Base-by-base conservation (phyloP, 2,329 filamentous ascomycete genomes). In the Botrytis elliptica region DNA sequence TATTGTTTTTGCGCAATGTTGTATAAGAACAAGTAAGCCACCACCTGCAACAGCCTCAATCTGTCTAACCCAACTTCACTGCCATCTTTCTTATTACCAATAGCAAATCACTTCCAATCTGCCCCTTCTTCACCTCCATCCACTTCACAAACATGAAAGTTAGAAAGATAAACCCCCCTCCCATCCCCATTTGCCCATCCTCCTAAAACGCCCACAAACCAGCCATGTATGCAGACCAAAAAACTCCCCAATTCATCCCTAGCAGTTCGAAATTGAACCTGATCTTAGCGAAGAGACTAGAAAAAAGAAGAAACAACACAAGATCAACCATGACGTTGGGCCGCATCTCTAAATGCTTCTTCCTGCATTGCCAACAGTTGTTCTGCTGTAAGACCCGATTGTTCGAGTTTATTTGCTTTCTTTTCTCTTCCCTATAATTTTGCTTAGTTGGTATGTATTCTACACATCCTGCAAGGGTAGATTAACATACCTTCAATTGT, bases 321-420 rank as follows among this genome's bases (percentile, higher is more conserved):
- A 36, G 3, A 60, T 72, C 49, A 73, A 63, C 80, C 80, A 76
- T 82, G 81, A 69, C 81, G 77, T 71, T 80, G 77, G 44, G 79
- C 79, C 20, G 94, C 95, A 74, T 90, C 91, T 62, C 92, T 91
- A 83, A 99, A 98, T 78, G 98, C 89, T 82, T 97, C 94, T 82
- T 96, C 92, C 82, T 99, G 96, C 80, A 97, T 89, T 67, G 91
- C 88, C 73, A 96, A 89, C 67, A 99, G 87, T 83, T 99, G 93
- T 79, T 98, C 96, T 81, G 97, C 91, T 0, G 93, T 93, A 85
- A 98, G 88, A 71, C 95, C 95, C 81, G 94, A 97, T 82, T 96
- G 92, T 79, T 97, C 95, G 80, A 98, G 94, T 85, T 98, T 98
- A 83, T 95, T 97, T 77, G 95, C 92, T 84, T 98, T 97, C 87